Percentiles rank a stretch among this genome's conserved stretches.
These are phyloP conservation scores for Pythium utonaiense DNA, from an alignment of 352 stramenopile species.

Conservation along the genomic window DNA sequence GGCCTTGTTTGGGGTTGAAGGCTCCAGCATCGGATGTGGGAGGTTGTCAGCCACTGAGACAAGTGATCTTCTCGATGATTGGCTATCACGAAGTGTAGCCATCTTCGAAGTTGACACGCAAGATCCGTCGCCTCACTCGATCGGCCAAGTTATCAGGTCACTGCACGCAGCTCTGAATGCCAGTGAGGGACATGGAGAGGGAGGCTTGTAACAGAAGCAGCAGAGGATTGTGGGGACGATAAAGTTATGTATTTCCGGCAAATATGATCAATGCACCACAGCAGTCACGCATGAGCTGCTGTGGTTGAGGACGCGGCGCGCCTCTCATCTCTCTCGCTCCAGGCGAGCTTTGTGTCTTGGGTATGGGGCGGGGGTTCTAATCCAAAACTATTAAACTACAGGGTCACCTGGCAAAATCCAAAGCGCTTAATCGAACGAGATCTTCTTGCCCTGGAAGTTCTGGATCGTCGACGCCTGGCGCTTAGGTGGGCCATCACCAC, in stretches of 20 bases:
- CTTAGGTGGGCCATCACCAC: slow-evolving; percentile 69
- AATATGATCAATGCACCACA: background rate
- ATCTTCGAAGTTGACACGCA: no score
- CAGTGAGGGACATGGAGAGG: background rate
- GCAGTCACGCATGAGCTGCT: background rate
- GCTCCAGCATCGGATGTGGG: no score
- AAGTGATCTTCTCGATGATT: no score
- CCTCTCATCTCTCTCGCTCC: slow-evolving; percentile 1
- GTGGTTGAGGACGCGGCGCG: background rate
- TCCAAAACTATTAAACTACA: slow-evolving; percentile 29
- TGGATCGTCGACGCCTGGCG: slow-evolving; percentile 90
- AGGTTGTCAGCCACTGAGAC: no score
- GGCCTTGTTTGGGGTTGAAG: no score
- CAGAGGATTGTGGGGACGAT: background rate
- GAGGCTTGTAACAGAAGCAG: background rate
- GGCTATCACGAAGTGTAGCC: no score
- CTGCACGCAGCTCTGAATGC: no score
- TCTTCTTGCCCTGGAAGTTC: slow-evolving; percentile 95
- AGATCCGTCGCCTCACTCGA: no score
- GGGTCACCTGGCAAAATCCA: slow-evolving; percentile 5
- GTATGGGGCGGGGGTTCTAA: slow-evolving; percentile 10
- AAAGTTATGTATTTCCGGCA: slow-evolving; percentile 2
- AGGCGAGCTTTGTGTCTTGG: slow-evolving; percentile 2
- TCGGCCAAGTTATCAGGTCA: no score
- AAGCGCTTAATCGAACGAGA: slow-evolving; percentile 93